Base-by-base conservation (phyloP, 2,329 filamentous ascomycete genomes). In the Pseudocercospora crystallina region DNA sequence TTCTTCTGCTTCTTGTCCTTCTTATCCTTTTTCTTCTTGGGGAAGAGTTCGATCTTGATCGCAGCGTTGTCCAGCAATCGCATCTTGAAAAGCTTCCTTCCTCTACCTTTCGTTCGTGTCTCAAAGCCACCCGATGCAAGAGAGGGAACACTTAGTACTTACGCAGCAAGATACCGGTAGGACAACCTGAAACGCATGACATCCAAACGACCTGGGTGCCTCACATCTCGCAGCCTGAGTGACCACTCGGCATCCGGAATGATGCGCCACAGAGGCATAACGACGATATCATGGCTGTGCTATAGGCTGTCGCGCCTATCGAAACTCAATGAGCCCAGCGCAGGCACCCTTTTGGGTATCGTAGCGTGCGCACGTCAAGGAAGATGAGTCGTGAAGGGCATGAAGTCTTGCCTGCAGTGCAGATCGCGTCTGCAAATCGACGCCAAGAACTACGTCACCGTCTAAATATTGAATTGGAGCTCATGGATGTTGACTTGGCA, bases 31-130 rank as follows among this genome's bases (percentile, higher is more conserved):
- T 36, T 48, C 35, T 36, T 53, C 5, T 41, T 45, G 5, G 50
- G 50, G 35, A 53, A 53, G 3, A 53, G 36, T 32, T 53, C 50
- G 29, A 53, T 53, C 20, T 47, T 47, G 40, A 53, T 53, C 10
- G 50, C 50, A 32, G 50, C 43, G 29, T 53, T 53, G 31, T 53
- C 46, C 34, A 53, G 48, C 26, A 53, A 38, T 37, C 46, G 50
- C 50, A 53, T 53, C 15, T 30, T 48, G 30, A 14, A 17, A 35
- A 14, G 30, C 30, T 13, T 36, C 13, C 14, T 38, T 13, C 13
- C 10, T 41, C 14, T 37, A 42, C n/a, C 46, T 37, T 14, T 38
- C 32, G 39, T 15, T 15, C 20, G 12, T 31, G 32, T 36, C 34
- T 11, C 2, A 35, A 30, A 42, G 29, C 37, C 15, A 44, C 12